Evolutionary conservation across 1,284 basidiomycete species (phyloP).

Genomic region (Cryptococcus floricola): DNA sequence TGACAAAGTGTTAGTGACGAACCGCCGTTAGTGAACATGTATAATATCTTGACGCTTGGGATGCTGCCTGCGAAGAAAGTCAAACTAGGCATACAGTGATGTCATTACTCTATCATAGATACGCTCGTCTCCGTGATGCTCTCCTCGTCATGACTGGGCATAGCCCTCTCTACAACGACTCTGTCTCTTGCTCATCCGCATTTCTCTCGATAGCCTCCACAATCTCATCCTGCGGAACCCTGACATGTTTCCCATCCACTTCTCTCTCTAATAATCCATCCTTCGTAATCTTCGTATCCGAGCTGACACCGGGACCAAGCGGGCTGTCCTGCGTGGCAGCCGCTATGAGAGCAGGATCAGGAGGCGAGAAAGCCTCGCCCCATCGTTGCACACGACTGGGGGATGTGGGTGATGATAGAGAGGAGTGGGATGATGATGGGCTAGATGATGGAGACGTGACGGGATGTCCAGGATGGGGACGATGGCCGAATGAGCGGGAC

Average conservation of each 20-base stretch:
- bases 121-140: no score
- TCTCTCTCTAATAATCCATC: slow-evolving; percentile 40
- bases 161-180: no score
- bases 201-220: slow-evolving; percentile 33
- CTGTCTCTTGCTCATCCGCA: slow-evolving; percentile 16
- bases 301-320: slow-evolving; percentile 44
- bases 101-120: no score
- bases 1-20: slow-evolving; percentile 55
- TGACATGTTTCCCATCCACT: slow-evolving; percentile 35
- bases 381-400: slow-evolving; percentile 1
- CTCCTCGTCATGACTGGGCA: no score
- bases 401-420: slow-evolving; percentile 3
- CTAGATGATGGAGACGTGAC: background rate
- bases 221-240: slow-evolving; percentile 47
- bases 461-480: slow-evolving; percentile 12
- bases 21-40: no score
- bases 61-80: no score
- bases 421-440: background rate
- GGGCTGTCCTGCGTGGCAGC: slow-evolving; percentile 35
- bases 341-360: slow-evolving; percentile 33
- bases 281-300: slow-evolving; percentile 30
- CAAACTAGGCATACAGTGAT: no score
- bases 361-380: slow-evolving; percentile 34
- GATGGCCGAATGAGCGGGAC: slow-evolving; percentile 6
- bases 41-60: no score